Evolutionary conservation across 2,329 filamentous ascomycete species (phyloP).

Genomic region (Epichloe scottii): DNA sequence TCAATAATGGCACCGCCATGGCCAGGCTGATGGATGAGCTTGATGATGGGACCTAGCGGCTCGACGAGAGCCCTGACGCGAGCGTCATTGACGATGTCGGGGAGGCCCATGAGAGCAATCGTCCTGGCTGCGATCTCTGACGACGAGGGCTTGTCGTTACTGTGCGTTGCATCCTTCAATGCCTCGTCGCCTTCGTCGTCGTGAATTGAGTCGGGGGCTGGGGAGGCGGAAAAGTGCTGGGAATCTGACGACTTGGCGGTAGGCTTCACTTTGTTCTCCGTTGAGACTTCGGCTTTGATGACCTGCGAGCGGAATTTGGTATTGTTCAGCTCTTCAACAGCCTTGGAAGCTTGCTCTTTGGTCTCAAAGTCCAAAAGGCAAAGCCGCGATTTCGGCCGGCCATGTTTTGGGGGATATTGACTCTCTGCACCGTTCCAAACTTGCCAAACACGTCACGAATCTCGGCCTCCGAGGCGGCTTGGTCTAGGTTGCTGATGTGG

Average conservation of each 20-base stretch:
- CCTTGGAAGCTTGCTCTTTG: conserved; percentile 54
- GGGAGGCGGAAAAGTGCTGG: conserved; percentile 20
- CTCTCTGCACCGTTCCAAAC: conserved; percentile 61
- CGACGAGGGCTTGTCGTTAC: conserved; percentile 24
- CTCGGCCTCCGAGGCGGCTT: conserved; percentile 51
- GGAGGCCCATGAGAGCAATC: conserved; percentile 70
- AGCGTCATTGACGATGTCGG: conserved; percentile 84
- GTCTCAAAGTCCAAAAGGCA: conserved; percentile 68
- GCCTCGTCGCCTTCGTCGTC: conserved; percentile 27
- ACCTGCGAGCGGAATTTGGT: conserved; percentile 56
- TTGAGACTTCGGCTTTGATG: conserved; percentile 52
- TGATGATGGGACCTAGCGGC: conserved; percentile 56
- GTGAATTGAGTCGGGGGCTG: conserved; percentile 20
- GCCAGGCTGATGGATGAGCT: conserved; percentile 66
- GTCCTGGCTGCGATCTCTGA: conserved; percentile 52
- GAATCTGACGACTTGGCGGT: conserved; percentile 32
- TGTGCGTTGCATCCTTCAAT: conserved; percentile 19
- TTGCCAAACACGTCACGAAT: conserved; percentile 58
- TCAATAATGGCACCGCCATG: conserved; percentile 82
- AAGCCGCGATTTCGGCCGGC: conserved; percentile 62
- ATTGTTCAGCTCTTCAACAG: conserved; percentile 56
- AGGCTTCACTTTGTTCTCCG: conserved; percentile 42
- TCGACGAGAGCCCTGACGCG: conserved; percentile 65
- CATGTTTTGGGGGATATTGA: conserved; percentile 58
- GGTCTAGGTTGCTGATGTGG: conserved; percentile 59